Base-by-base conservation (phyloP, 2,329 filamentous ascomycete species). In the Hortaea sp. region DNA sequence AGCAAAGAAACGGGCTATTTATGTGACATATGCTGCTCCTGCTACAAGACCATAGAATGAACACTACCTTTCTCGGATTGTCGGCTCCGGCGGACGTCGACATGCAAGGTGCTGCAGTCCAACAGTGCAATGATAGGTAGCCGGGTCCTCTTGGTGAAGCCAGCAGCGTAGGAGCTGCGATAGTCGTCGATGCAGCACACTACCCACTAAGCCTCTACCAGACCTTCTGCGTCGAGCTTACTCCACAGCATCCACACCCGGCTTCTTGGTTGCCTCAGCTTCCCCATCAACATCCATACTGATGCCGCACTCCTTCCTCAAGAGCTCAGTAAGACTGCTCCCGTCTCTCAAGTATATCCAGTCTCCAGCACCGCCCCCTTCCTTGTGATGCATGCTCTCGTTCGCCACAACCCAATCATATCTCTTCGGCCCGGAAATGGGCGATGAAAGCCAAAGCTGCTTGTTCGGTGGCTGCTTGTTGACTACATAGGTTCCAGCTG, bases 391-490 rank as follows among this genome's bases (percentile, higher is more conserved):
- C 72, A 88, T 84, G 30, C 77, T 74, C 57, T 92, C 86, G 48
- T 82, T 80, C 41, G 72, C 57, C 43, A 89, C 65, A 46, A 94
- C 84, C 78, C 86, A 98, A 66, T 97, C 89, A 70, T 84, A 98
- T 48, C 90, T 82, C 70, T 95, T 95, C 10, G 92, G 92, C 0
- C 92, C 92, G 5, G 86, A 89, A 45, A 88, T 73, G 4, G 92
- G 92, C 39, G 88, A 94, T 34, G 87, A 92, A 40, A 97, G 79
- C 92, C 92, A 98, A 62, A 98, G 95, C 60, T 83, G 92, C 73
- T 88, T 92, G 74, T 95, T 97, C 13, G 90, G 88, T 0, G 92
- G 92, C 67, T 98, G 92, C 69, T 98, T 98, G 78, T 98, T 98
- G 69, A 98, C 77, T 49, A 98, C 86, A 63, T 94, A 98, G 29